phyloP scores from a whole-genome alignment of 2,329 filamentous ascomycete species.

The Neonectria hederae region DNA sequence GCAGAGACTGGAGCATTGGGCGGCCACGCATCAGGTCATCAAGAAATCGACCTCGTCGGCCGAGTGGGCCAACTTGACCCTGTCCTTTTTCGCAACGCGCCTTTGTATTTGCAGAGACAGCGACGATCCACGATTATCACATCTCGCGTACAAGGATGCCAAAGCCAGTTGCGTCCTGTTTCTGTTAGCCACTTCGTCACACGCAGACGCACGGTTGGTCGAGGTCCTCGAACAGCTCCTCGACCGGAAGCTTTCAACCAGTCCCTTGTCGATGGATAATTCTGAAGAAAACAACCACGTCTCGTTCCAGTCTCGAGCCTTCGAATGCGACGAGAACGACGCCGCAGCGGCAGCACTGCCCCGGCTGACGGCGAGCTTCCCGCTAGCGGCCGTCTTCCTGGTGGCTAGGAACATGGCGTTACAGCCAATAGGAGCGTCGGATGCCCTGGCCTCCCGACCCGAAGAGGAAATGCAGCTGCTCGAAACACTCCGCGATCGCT shows the following conservation, averaged over 20 bases:
- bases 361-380: conserved; percentile 34
- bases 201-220: conserved; percentile 24
- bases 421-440: conserved; percentile 29
- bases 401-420: conserved; percentile 28
- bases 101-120: conserved; percentile 28
- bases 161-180: conserved; percentile 39
- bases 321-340: conserved; percentile 16
- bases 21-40: conserved; percentile 27
- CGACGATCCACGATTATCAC: conserved; percentile 5
- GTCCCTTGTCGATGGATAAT: neutral
- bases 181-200: conserved; percentile 31
- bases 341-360: conserved; percentile 24
- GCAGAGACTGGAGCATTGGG: conserved; percentile 37
- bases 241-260: conserved; percentile 5
- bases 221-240: conserved; percentile 31
- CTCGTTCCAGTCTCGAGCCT: neutral
- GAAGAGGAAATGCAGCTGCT: conserved; percentile 41
- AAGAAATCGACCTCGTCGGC: conserved; percentile 19
- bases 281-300: neutral
- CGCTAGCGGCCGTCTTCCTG: conserved; percentile 36
- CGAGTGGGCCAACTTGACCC: conserved; percentile 23
- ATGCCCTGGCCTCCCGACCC: conserved; percentile 16
- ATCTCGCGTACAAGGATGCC: conserved; percentile 29
- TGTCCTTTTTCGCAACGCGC: conserved; percentile 38
- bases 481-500: conserved; percentile 37